Conservation (phyloP, 1,284 basidiomycete species). For the Ganoderma lingzhi region DNA sequence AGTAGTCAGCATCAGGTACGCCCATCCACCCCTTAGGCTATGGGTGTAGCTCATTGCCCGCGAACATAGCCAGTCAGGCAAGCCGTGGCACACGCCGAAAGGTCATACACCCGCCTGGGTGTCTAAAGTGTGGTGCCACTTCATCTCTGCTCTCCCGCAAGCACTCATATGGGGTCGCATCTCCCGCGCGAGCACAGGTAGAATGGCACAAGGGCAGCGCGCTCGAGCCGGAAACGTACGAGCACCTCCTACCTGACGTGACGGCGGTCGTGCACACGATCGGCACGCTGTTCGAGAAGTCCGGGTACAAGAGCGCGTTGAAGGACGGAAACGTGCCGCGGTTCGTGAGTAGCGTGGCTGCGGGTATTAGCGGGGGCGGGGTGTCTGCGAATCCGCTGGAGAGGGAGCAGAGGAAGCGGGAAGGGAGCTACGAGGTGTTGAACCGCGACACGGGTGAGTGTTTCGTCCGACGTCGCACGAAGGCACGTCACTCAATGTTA, state of each 20-base stretch:
- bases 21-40: conserved; percentile 14
- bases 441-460: conserved; percentile 91
- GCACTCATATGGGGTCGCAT: not conserved
- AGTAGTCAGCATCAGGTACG: conserved; percentile 89
- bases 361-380: conserved; percentile 44
- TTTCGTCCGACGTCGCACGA: conserved; percentile 20
- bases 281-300: conserved; percentile 90
- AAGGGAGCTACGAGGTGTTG: conserved; percentile 76
- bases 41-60: conserved; percentile 4
- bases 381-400: conserved; percentile 71
- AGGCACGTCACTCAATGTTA: not conserved
- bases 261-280: conserved; percentile 93
- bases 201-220: conserved; percentile 86
- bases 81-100: conserved; percentile 86
- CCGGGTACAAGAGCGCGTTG: conserved; percentile 82
- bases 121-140: conserved; percentile 57
- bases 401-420: conserved; percentile 42
- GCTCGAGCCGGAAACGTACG: conserved; percentile 79
- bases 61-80: conserved; percentile 78
- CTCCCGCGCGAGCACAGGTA: conserved; percentile 59
- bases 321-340: conserved; percentile 63
- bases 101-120: conserved; percentile 93
- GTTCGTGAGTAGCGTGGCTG: conserved; percentile 57
- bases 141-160: conserved; percentile 20
- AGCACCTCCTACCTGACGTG: conserved; percentile 67